A percentile compares a stretch with the other conserved stretches of the same genome.
Conservation (phyloP, 805 yeast genomes). For the Ogataea allantospora region DNA sequence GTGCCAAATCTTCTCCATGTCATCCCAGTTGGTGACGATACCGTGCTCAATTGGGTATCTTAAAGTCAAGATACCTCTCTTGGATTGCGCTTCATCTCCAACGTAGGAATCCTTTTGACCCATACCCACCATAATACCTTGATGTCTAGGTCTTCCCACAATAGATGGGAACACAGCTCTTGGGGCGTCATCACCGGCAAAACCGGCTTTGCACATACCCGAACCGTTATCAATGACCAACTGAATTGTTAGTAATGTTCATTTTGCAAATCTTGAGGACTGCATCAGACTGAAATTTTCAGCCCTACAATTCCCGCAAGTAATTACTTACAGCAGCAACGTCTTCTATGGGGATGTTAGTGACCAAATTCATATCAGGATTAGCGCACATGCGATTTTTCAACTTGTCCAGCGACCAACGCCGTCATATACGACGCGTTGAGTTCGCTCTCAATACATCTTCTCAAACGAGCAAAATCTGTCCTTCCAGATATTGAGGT, state of each 20-base stretch:
- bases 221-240: constrained; percentile 99
- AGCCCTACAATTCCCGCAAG: constrained; percentile 2
- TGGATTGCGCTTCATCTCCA: constrained; percentile 99
- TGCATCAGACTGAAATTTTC: constrained; percentile 6
- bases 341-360: constrained; percentile 42
- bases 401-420: no score
- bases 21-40: constrained; percentile 99
- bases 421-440: no score
- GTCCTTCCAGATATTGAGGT: no score
- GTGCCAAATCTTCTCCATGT: constrained; percentile 99
- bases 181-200: constrained; percentile 99
- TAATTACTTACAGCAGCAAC: constrained; percentile 44
- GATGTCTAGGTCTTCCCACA: constrained; percentile 99
- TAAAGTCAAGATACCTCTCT: constrained; percentile 98
- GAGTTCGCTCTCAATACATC: no score
- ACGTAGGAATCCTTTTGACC: constrained; percentile 99
- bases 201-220: constrained; percentile 99
- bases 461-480: no score
- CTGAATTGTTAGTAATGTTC: constrained; percentile 26
- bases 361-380: background rate
- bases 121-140: constrained; percentile 99
- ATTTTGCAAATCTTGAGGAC: background rate
- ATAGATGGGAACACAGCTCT: constrained; percentile 99
- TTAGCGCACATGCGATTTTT: background rate
- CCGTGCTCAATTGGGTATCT: constrained; percentile 99